Evolutionary conservation across 108 stramenopile genomes (phyloP), one percentile per base, ranked within the genome.

Genomic region (Skeletonema tropicum): DNA sequence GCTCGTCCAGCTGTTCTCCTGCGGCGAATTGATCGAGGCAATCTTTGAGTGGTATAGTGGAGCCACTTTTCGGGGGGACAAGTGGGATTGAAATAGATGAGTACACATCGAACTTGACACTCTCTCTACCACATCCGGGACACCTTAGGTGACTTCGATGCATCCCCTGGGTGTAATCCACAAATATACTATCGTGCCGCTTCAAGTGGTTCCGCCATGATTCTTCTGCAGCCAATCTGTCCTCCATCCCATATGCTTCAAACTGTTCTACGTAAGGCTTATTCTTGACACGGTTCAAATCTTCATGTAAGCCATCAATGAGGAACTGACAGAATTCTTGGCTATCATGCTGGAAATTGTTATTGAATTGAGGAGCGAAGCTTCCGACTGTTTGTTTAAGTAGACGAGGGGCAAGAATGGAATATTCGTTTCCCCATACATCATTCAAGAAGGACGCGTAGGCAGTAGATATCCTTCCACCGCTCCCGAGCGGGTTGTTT

Each of bases 221-320:
- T 70, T 94, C 90, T 13, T 84, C 76, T 13, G 94, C 96, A 7
- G 90, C 90, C 70, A 83, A 79, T 35, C 68, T 77, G 65, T 98
- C 98, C 38, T 90, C 74, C 76, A 96, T 85, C n/a, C 96, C 97
- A 64, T 82, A 82, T 3, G 91, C 88, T 73, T 97, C 97, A 60
- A 98, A 73, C 55, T 94, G 86, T 80, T 97, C 96, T 39, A 95
- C 88, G 60, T 96, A 95, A 6, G 94, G 96, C 71, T 96, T 97
- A 17, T 71, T 76, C 57, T 71, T 84, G 23, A 96, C 91, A 29
- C 83, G 72, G 63, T 85, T 87, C 35, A 82, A 61, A 67, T 83
- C 86, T 57, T 95, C 97, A 79, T 97, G 97, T 6, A 97, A 60
- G 12, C 97, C 97, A 77, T 97, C 97, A 81, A 95, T 82, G 14